Percentiles rank a stretch among this genome's conserved stretches.
Conservation (phyloP, 2,329 filamentous ascomycete species). For the Trichoderma guizhouense region DNA sequence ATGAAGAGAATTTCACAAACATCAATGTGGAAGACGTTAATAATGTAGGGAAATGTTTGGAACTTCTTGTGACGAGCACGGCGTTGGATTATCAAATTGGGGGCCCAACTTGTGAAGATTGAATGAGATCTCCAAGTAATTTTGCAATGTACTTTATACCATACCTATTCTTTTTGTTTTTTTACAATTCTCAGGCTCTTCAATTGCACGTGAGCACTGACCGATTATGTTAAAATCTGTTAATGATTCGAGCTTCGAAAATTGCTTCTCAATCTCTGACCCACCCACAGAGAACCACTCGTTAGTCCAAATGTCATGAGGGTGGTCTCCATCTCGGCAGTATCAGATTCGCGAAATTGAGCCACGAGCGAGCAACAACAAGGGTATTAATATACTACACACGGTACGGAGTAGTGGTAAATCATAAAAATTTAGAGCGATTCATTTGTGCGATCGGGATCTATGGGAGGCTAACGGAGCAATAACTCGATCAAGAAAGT, state of each 20-base stretch:
- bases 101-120: conserved; percentile 1
- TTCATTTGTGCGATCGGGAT: neutral
- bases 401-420: neutral
- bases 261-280: neutral
- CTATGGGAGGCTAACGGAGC: neutral
- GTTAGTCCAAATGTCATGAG: neutral
- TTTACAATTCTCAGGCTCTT: neutral
- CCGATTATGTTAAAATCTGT: neutral
- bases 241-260: neutral
- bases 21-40: neutral
- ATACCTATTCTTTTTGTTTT: neutral
- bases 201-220: neutral
- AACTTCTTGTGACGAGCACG: neutral
- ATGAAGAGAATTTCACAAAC: neutral
- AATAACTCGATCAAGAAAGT: neutral
- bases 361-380: neutral
- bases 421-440: neutral
- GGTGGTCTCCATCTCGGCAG: neutral
- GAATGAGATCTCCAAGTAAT: neutral
- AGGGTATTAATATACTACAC: neutral
- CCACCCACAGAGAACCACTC: neutral
- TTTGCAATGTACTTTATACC: conserved; percentile 12
- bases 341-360: neutral
- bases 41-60: neutral
- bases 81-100: conserved; percentile 3